Base-by-base conservation (phyloP, 805 yeast species). In the Suhomyces sp. region DNA sequence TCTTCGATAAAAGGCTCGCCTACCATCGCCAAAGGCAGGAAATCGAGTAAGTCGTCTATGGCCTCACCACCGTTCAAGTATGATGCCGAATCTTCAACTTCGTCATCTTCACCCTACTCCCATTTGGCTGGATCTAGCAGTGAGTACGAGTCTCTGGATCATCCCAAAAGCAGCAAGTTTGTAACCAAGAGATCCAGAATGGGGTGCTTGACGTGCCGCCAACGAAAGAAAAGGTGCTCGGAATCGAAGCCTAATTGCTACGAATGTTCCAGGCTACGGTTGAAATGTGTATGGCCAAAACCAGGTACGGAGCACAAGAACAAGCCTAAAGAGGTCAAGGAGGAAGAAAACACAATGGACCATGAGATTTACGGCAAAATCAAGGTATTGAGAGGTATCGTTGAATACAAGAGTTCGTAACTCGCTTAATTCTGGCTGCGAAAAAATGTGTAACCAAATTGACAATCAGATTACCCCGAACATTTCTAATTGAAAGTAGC, bases 121-220 rank as follows among this genome's bases (percentile, higher is more conserved):
- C 44, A 38, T 22, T 13, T 15, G 29, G 33, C 29, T n/a, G 47
- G 47, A 12, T 10, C 44, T 6, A 41, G 38, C 22, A 26, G 45
- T 17, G 26, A 22, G 13, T 15, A 19, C n/a, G 48, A 12, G 19
- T 12, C 46, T 42, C 31, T 13, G 19, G 46, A 42, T n/a, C 33
- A 33, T 8, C n/a, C 44, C 12, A 19, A 42, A 47, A 29, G 12
- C 50, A 47, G 44, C 44, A 59, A 59, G 47, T 52, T 62, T 6
- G 62, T 62, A 6, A 59, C 74, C n/a, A 81, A 74, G 59, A 71
- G 90, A 52, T 83, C 87, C 15, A 75, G 89, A 61, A 75, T 78
- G 76, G 96, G 96, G 0, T 88, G 96, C 65, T 71, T 86, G 44
- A 87, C 96, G 1, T 88, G 96, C 60, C 79, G 94, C 45, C 82